Percentiles rank a stretch among this genome's conserved stretches.
Evolutionary conservation across 805 yeast genomes (phyloP).

Genomic region (Metschnikowia gruessii): DNA sequence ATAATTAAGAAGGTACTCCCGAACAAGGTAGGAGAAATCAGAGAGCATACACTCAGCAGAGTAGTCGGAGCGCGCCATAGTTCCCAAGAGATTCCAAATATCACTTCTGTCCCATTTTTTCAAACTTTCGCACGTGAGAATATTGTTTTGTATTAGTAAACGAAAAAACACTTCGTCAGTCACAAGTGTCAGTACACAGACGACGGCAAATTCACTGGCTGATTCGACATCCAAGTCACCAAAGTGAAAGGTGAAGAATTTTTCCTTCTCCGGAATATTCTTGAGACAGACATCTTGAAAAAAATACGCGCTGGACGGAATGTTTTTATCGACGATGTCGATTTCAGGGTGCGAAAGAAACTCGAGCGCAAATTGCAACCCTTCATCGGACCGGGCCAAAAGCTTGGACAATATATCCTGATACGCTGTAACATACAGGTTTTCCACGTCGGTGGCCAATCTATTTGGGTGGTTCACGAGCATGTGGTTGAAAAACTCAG

Average conservation of each 20-base stretch:
- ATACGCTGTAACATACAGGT: too few species aligned
- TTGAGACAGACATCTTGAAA: background rate
- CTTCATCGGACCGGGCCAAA: too few species aligned
- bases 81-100: background rate
- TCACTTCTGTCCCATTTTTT: background rate
- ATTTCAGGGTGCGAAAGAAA: constrained; percentile 3
- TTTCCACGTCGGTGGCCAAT: too few species aligned
- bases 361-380: constrained; percentile 2
- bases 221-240: background rate
- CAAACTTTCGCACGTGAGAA: constrained; percentile 1
- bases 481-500: too few species aligned
- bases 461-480: too few species aligned
- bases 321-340: background rate
- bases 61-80: constrained; percentile 2
- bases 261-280: constrained; percentile 6
- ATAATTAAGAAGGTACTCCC: too few species aligned
- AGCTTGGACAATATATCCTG: too few species aligned
- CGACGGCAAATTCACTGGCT: background rate
- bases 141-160: background rate
- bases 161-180: constrained; percentile 9
- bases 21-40: too few species aligned
- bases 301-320: background rate
- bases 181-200: background rate
- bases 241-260: constrained; percentile 4
- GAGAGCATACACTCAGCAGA: constrained; percentile 1